Base-by-base conservation (phyloP, 768 basidiomycete species). In the Russula griseocarnosa region DNA sequence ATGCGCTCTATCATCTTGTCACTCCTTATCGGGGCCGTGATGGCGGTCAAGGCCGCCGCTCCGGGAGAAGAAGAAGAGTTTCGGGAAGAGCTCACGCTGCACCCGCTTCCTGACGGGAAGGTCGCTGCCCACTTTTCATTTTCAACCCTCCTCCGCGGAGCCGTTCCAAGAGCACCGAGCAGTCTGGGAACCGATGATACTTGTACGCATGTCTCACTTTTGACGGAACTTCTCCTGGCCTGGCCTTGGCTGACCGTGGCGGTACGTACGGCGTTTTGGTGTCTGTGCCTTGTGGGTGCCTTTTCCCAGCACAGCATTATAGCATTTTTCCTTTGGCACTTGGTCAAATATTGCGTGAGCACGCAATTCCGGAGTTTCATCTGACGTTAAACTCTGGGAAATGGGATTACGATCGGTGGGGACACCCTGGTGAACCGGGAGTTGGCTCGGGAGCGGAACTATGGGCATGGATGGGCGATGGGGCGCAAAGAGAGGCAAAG, bases 391-490 rank as follows among this genome's bases (percentile, higher is more conserved):
- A 95, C 60, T 87, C 94, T 14, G 96, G 96, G 22, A 88, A 86
- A 69, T 98, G 96, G 96, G 82, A 90, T 71, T 93, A 93, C 67
- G 82, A 84, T 49, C 76, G 81, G 28, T 95, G 93, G 90, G 92
- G 90, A 0, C 83, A 86, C 67, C 92, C 94, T 0, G 81, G 86
- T 32, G 87, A 90, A 66, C 76, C 81, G 5, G 85, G 84, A 3
- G 88, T 94, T 1, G 88, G 88, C 3, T 85, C 88, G 0, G 95
- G 95, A 3, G 95, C 92, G 9, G 91, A 95, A 72, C 77, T 98
- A 7, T 90, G 89, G 87, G 92, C 87, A 11, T 97, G 94, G 93
- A 86, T 97, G 80, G 87, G 82, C n/a, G 86, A 87, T 34, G 81
- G 81, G 28, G 79, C 76, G 1, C 70, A 75, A 8, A 66, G 22